Conservation (phyloP, 306 rosid genomes). For the Morella rubra region DNA sequence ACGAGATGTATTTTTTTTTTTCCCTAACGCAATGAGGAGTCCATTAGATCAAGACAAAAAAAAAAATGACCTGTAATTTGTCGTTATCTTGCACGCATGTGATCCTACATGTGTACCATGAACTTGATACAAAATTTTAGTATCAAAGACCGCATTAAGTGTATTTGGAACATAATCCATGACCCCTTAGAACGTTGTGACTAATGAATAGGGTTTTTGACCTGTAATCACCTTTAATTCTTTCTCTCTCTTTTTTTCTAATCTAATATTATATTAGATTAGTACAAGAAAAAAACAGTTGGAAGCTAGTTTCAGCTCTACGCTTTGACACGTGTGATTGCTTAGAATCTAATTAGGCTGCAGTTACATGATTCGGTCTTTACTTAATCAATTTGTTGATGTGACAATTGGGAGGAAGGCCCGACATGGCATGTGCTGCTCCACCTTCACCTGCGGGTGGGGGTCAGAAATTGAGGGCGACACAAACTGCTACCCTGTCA, state of each 20-base stretch:
- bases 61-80: too few species aligned
- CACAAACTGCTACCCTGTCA: background rate
- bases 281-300: too few species aligned
- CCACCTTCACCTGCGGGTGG: constrained; percentile 7
- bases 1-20: too few species aligned
- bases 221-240: background rate
- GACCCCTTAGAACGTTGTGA: background rate
- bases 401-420: background rate
- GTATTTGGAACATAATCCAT: constrained; percentile 36
- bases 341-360: background rate
- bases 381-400: background rate
- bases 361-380: background rate
- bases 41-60: too few species aligned
- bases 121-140: constrained; percentile 9
- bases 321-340: background rate
- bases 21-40: too few species aligned
- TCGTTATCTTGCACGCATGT: background rate
- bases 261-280: too few species aligned
- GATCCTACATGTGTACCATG: background rate
- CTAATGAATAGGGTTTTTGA: constrained; percentile 5
- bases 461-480: constrained; percentile 15
- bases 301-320: background rate
- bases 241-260: background rate
- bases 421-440: constrained; percentile 28
- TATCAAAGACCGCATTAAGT: background rate